These are phyloP conservation scores for Candida freyschussii DNA, from an alignment of 1,139 yeast species.

Conservation along the genomic window DNA sequence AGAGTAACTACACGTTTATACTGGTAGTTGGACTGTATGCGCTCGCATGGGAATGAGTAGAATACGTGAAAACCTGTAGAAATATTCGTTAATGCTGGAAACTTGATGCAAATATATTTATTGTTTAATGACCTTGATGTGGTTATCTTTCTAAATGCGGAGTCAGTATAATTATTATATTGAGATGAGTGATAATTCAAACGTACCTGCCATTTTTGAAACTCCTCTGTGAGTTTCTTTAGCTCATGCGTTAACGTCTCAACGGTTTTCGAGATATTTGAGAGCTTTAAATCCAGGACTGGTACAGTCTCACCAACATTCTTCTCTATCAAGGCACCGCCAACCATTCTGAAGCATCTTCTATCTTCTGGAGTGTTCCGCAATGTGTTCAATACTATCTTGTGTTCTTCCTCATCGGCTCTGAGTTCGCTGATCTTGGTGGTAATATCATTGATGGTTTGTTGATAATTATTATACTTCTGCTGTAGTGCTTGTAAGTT, in stretches of 20 bases:
- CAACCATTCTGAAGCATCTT: conserved; percentile 89
- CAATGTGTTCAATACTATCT: conserved; percentile 53
- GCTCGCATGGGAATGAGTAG: too few species aligned
- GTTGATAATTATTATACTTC: conserved; percentile 50
- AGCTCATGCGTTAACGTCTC: conserved; percentile 43
- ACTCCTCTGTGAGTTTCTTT: conserved; percentile 44
- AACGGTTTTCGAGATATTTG: conserved; percentile 40
- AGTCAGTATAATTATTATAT: conserved; percentile 18
- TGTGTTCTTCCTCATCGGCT: conserved; percentile 46
- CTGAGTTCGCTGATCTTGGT: conserved; percentile 50
- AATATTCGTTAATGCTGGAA: too few species aligned
- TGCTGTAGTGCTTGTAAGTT: conserved; percentile 19
- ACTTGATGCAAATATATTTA: too few species aligned
- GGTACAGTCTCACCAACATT: conserved; percentile 72
- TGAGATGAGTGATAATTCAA: conserved; percentile 18
- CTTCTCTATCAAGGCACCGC: conserved; percentile 86
- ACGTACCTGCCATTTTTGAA: conserved; percentile 72
- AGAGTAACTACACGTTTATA: too few species aligned
- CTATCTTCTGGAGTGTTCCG: conserved; percentile 49
- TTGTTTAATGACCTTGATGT: conserved; percentile 55
- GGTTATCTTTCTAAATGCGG: conserved; percentile 53
- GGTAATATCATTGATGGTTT: conserved; percentile 51
- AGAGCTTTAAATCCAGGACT: conserved; percentile 56
- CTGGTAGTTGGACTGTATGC: too few species aligned
- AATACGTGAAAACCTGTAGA: too few species aligned